phyloP scores from a whole-genome alignment of 805 yeast species.

The Suhomyces sp. region DNA sequence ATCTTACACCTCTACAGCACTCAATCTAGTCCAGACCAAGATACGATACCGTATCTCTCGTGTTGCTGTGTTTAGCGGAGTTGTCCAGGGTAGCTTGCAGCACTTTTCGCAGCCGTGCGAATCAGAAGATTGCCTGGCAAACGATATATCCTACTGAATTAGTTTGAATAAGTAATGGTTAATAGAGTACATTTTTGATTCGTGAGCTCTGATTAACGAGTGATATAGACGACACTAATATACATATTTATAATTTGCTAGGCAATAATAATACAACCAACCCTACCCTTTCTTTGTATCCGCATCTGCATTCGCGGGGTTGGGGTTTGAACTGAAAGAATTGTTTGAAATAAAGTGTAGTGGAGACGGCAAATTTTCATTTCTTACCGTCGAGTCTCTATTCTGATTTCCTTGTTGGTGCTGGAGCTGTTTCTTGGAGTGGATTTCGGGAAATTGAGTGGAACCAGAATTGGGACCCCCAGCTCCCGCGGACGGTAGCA shows the following conservation, averaged over 20 bases:
- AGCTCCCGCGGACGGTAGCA: conserved; percentile 27
- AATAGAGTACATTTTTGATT: no score
- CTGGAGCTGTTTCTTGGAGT: background rate
- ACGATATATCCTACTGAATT: no score
- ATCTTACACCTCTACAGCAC: background rate
- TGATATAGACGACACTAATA: background rate
- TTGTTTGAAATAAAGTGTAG: conserved; percentile 16
- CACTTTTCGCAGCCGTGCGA: background rate
- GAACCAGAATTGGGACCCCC: conserved; percentile 1
- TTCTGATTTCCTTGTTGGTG: background rate
- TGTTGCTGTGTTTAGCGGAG: background rate
- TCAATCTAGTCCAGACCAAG: background rate
- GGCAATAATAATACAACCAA: background rate
- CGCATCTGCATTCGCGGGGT: background rate
- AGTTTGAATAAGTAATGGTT: no score
- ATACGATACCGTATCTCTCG: background rate
- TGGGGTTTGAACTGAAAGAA: conserved; percentile 1
- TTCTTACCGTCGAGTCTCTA: background rate
- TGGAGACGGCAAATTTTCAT: conserved; percentile 18
- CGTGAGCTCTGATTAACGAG: no score
- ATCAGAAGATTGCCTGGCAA: no score
- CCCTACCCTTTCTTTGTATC: background rate
- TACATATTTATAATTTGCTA: background rate
- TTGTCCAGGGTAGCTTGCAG: background rate
- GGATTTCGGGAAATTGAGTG: background rate